Evolutionary conservation across 805 yeast species (phyloP).

Genomic region (Metschnikowia borealis): DNA sequence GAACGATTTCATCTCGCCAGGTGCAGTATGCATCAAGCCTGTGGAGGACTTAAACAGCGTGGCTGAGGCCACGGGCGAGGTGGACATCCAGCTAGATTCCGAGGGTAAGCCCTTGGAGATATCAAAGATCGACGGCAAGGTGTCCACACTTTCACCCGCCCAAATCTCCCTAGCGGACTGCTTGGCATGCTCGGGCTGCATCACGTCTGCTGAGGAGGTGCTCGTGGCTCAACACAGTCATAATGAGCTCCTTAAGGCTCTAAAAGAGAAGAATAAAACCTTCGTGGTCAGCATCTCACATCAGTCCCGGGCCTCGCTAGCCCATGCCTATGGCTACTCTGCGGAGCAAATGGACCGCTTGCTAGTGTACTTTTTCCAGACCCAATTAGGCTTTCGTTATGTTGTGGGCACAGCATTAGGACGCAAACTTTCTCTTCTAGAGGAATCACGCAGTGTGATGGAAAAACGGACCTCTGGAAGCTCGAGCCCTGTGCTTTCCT

Average conservation of each 20-base stretch:
- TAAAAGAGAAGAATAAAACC: slow-evolving; percentile 30
- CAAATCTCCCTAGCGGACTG: slow-evolving; percentile 90
- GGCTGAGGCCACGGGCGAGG: slow-evolving; percentile 23
- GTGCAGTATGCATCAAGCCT: slow-evolving; percentile 92
- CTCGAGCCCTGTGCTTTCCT: slow-evolving; percentile 55
- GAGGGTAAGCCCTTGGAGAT: slow-evolving; percentile 68
- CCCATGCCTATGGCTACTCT: slow-evolving; percentile 55
- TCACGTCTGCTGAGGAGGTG: slow-evolving; percentile 95
- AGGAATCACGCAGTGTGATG: slow-evolving; percentile 27
- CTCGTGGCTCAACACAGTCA: slow-evolving; percentile 88
- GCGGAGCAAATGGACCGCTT: slow-evolving; percentile 58
- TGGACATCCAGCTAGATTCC: slow-evolving; percentile 52
- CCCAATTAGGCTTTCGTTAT: slow-evolving; percentile 62
- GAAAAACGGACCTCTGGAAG: neutral
- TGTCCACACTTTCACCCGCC: slow-evolving; percentile 62
- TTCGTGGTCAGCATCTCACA: slow-evolving; percentile 81
- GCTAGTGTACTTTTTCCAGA: slow-evolving; percentile 53
- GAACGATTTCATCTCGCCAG: slow-evolving; percentile 92
- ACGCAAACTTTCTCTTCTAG: slow-evolving; percentile 56
- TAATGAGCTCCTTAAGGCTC: slow-evolving; percentile 62
- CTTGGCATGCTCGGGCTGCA: slow-evolving; percentile 94
- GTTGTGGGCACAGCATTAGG: slow-evolving; percentile 86
- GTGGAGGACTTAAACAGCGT: slow-evolving; percentile 42
- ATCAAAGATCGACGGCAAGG: slow-evolving; percentile 52
- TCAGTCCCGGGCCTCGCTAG: slow-evolving; percentile 79